Base-by-base conservation (phyloP, 768 basidiomycete species). In the Cubamyces lactineus region DNA sequence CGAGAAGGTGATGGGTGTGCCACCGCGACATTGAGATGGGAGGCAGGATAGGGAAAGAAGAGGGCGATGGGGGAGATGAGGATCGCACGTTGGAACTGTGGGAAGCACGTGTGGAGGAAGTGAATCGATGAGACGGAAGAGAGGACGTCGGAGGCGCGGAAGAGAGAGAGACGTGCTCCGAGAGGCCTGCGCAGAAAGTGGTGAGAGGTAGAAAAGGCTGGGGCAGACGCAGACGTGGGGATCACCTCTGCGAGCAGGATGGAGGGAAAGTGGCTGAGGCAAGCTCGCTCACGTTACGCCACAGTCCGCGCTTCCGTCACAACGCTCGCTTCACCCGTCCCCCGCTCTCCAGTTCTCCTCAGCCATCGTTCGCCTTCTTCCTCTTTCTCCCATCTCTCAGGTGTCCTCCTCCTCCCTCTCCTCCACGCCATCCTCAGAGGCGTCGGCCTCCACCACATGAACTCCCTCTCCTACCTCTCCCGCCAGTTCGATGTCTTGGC, bases 401-500 rank as follows among this genome's bases (percentile, higher is more conserved):
- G 54, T 56, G 39, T 34, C 46, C 52, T 51, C 53, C 55, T 65
- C 53, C 42, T 46, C 54, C 6, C 42, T 49, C 53, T 61, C 59
- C 62, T 64, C 61, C 53, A 59, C 57, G 62, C 65, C 56, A 60
- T 63, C 60, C 56, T 63, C 58, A 5, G 41, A 48, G 57, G 67
- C 65, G 67, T 64, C 63, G 62, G 62, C 59, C 62, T 67, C 61
- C 53, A 68, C 41, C 62, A 65, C 30, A 94, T 94, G 92, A 93
- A 94, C 79, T 89, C 89, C 68, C 84, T 94, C 70, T 80, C 83
- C 17, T 87, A 90, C 76, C 80, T 94, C 63, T 90, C 92, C 67
- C 87, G 88, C 71, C 88, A 91, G 74, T 86, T 92, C 80, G 90
- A 94, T 78, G 86, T 84, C 63, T 77, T 91, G 67, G 86, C 87